Percentiles rank a stretch among this genome's conserved stretches.
phyloP scores from a whole-genome alignment of 768 basidiomycete genomes.

The Pleurotus sapidus region DNA sequence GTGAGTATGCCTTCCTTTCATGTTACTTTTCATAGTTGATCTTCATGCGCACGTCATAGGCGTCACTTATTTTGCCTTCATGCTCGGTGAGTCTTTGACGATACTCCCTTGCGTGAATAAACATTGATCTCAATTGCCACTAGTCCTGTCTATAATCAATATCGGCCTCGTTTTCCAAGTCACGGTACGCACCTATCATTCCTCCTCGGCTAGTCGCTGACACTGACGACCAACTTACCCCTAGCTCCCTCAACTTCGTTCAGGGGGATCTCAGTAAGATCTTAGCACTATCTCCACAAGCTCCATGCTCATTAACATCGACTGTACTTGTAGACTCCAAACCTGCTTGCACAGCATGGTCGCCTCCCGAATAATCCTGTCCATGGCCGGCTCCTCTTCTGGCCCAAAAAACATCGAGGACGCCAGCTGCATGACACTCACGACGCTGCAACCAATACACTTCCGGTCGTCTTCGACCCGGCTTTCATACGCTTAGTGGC shows the following conservation, averaged over 20 bases:
- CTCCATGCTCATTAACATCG: neutral
- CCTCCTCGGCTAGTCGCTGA: too few species aligned
- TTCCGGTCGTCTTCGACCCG: too few species aligned
- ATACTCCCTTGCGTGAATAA: neutral
- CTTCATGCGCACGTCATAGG: constrained; percentile 2
- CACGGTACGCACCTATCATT: constrained; percentile 4
- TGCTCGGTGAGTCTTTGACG: constrained; percentile 10
- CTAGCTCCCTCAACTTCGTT: constrained; percentile 15
- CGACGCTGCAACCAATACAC: neutral
- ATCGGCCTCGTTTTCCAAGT: constrained; percentile 15
- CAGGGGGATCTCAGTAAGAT: constrained; percentile 15
- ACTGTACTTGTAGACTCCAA: constrained; percentile 11
- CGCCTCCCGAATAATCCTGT: constrained; percentile 16
- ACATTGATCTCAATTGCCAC: neutral
- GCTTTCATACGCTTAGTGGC: too few species aligned
- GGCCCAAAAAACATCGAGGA: constrained; percentile 4
- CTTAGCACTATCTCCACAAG: neutral
- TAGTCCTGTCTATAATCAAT: constrained; percentile 15
- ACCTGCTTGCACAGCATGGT: constrained; percentile 18
- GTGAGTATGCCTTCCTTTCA: neutral
- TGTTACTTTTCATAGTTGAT: neutral
- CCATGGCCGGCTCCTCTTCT: constrained; percentile 5
- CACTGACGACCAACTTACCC: neutral
- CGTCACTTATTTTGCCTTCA: constrained; percentile 14
- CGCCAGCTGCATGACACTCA: neutral